Base-by-base conservation (phyloP, 192 early-diverging fungal species). In the Coemansia sp. region DNA sequence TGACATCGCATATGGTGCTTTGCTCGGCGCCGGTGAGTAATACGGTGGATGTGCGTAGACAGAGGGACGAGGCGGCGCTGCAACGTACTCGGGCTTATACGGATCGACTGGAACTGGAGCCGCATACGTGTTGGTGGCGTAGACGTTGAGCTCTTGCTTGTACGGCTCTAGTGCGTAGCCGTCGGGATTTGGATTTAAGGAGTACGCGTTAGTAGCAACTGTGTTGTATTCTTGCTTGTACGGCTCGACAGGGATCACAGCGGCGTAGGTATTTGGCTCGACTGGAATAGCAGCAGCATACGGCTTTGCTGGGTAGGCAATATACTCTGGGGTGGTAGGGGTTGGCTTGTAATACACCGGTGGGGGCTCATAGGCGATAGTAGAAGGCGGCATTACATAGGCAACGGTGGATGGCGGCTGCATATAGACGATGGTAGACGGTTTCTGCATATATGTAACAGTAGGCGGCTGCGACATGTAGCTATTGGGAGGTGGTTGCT, bases 191-290 rank as follows among this genome's bases (percentile, higher is more conserved):
- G 31, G 57, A 18, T 29, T n/a, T n/a, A 33, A 12, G 31, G 58
- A 33, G 16, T 61, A 61, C 3, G 58, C 18, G 31, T 34, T 34
- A 11, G 58, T 58, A 16, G 55, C 55, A 11, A 33, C 5, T 58
- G 55, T 33, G 29, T 58, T 58, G 55, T 31, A 36, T 27, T 61
- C 61, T 41, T 33, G 61, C 39, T 62, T 62, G 39, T 41, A 62
- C 10, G 61, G 38, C 12, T 62, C 61, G 33, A 22, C 20, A 10
- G 57, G 57, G 5, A 60, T 60, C 57, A 60, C 31, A 3, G 36
- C 39, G 1, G 36, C 12, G 7, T 62, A 62, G 7, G 61, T 5
- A 39, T 39, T 41, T n/a, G 34, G 39, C 22, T 41, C 38, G 39
- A 24, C 20, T n/a, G 61, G 61, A n/a, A 16, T 22, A 41, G 38